These are phyloP conservation scores for Petunia hybrid DNA, from an alignment of 305 asterid species.

Conservation along the genomic window DNA sequence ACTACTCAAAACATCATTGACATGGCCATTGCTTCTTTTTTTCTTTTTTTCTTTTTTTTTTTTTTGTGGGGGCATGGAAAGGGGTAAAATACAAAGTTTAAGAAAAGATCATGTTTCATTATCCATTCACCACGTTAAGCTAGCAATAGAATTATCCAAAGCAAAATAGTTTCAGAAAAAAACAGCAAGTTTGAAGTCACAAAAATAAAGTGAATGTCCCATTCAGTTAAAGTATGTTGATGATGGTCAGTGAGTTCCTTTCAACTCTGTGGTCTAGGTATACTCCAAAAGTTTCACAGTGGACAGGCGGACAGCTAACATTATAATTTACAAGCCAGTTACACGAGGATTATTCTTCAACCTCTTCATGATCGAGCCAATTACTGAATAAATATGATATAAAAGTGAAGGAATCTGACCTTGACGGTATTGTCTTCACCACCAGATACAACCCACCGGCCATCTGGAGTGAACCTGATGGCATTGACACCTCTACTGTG, in stretches of 20 bases:
- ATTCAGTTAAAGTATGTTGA: not conserved
- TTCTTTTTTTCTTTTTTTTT: not conserved
- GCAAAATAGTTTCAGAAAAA: slow-evolving; percentile 1
- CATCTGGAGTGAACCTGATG: slow-evolving; percentile 97
- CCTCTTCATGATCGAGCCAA: slow-evolving; percentile 17
- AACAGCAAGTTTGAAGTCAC: slow-evolving; percentile 9
- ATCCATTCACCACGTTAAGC: slow-evolving; percentile 20
- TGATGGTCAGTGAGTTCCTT: slow-evolving; percentile 10
- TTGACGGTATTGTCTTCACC: slow-evolving; percentile 98
- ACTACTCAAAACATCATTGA: slow-evolving; percentile 11
- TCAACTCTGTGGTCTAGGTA: not conserved
- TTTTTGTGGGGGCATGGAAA: slow-evolving; percentile 4
- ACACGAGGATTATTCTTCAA: slow-evolving; percentile 13
- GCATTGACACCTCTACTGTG: slow-evolving; percentile 96
- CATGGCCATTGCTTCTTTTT: slow-evolving; percentile 23
- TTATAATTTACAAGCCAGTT: not conserved
- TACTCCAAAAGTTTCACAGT: not conserved
- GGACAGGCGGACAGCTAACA: too few relatives aligned
- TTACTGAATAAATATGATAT: not conserved
- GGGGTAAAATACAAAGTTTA: slow-evolving; percentile 7
- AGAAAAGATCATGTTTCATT: not conserved
- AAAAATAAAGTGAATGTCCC: not conserved
- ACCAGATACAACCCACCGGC: slow-evolving; percentile 99
- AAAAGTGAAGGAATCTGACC: slow-evolving; percentile 53
- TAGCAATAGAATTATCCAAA: slow-evolving; percentile 21